Base-by-base conservation (phyloP, 805 yeast species). In the Teunomyces gatunensis region DNA sequence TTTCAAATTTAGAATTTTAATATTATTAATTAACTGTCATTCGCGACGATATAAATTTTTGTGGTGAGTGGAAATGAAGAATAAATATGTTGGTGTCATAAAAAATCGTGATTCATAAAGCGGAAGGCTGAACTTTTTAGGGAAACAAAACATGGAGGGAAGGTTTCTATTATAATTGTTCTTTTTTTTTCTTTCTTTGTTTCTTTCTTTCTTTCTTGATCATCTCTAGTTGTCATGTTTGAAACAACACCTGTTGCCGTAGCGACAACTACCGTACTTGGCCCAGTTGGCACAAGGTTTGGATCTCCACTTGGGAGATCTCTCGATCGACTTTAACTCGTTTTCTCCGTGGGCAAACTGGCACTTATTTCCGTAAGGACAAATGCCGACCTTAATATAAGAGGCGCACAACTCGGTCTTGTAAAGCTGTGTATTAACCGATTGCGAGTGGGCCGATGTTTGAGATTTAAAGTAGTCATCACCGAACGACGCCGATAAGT, bases 251-350 rank as follows among this genome's bases (percentile, higher is more conserved):
- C 97, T 79, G 63, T 81, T 87, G 23, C 96, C 96, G 68, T 90
- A 90, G 34, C 95, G 81, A 64, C 97, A 90, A 40, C 79, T 71
- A 11, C 97, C 97, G 39, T 77, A 78, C 60, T 84, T 85, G 18
- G 81, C 61, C 96, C 96, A 90, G 64, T 90, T 90, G 52, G 83
- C 85, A 71, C 97, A 90, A 12, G 91, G 87, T 69, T 90, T 90
- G 11, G 96, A 87, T 62, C 96, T 82, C 86, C 92, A 90, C 61
- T 89, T 90, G 46, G 84, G 81, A 9, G 90, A 84, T 50, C 92
- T 77, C 50, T 82, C 84, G 39, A 89, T 83, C 10, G 67, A 56
- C 64, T 88, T 88, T 57, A 90, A 72, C 65, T 90, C 97, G 46
- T 77, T 69, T 34, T 79, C 74, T 15, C 97, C 97, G 61, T 90